Evolutionary conservation across 2,329 filamentous ascomycete genomes (phyloP).

Genomic region (Hypoxylon rubiginosum): DNA sequence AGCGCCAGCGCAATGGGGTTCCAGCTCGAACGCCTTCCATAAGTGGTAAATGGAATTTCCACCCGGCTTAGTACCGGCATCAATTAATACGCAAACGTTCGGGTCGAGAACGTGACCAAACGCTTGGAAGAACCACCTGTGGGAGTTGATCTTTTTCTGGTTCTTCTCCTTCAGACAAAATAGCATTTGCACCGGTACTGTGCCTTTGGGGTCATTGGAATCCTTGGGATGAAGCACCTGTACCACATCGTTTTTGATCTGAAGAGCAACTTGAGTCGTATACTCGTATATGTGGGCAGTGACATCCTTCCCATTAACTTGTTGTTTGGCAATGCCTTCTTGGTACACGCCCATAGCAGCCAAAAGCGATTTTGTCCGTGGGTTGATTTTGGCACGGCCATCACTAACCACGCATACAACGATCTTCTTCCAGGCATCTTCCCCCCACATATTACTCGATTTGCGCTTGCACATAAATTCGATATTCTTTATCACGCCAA

Average conservation of each 20-base stretch:
- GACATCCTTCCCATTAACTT: constrained; percentile 96
- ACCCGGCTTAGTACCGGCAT: constrained; percentile 95
- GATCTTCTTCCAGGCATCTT: constrained; percentile 99
- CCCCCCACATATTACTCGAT: constrained; percentile 94
- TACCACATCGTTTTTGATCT: constrained; percentile 91
- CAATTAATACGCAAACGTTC: constrained; percentile 95
- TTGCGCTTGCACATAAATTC: constrained; percentile 94
- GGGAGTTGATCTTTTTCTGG: constrained; percentile 99
- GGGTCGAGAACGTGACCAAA: constrained; percentile 93
- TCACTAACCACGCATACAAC: constrained; percentile 98
- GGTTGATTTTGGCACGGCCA: constrained; percentile 91
- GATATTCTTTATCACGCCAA: constrained; percentile 98
- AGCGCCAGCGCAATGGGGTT: constrained; percentile 96
- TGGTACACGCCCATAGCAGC: constrained; percentile 97
- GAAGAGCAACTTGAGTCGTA: constrained; percentile 86
- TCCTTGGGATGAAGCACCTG: constrained; percentile 75
- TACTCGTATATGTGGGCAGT: constrained; percentile 98
- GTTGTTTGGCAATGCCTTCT: constrained; percentile 97
- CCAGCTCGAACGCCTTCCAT: constrained; percentile 98
- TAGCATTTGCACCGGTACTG: constrained; percentile 94
- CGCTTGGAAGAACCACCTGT: constrained; percentile 98
- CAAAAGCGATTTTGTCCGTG: constrained; percentile 87
- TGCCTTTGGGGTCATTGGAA: no score
- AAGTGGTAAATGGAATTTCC: constrained; percentile 96
- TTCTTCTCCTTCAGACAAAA: constrained; percentile 99